phyloP scores from a whole-genome alignment of 805 yeast species.

The Nematodospora valgi region DNA sequence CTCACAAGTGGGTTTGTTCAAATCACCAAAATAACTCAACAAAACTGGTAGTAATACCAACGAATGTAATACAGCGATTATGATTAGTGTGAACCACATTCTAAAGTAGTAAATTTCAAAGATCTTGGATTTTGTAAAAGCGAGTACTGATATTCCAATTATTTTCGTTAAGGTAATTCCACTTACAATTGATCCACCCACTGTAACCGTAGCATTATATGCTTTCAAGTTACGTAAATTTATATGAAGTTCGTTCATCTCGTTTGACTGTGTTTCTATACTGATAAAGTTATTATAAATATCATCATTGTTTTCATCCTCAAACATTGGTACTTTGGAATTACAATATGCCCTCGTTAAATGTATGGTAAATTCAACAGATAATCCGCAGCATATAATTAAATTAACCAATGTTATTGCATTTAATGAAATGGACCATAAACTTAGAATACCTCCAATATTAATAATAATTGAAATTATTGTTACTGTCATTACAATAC shows the following conservation, averaged over 20 bases:
- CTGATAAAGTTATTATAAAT: slow-evolving; percentile 16
- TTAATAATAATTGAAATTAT: slow-evolving; percentile 64
- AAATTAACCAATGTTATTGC: slow-evolving; percentile 89
- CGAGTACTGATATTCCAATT: slow-evolving; percentile 82
- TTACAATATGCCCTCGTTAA: slow-evolving; percentile 73
- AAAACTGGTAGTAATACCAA: slow-evolving; percentile 75
- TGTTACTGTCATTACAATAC: slow-evolving; percentile 53
- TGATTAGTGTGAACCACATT: slow-evolving; percentile 85
- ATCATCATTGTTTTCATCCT: slow-evolving; percentile 13
- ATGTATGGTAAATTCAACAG: slow-evolving; percentile 91
- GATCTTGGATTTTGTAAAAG: slow-evolving; percentile 82
- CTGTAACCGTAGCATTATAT: slow-evolving; percentile 60
- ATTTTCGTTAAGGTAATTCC: slow-evolving; percentile 90
- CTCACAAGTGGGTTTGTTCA: slow-evolving; percentile 6
- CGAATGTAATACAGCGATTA: slow-evolving; percentile 76
- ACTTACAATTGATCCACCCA: slow-evolving; percentile 88
- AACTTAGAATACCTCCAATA: slow-evolving; percentile 76
- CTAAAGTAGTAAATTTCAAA: slow-evolving; percentile 90
- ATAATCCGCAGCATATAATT: slow-evolving; percentile 87
- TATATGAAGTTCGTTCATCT: slow-evolving; percentile 1
- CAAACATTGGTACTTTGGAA: slow-evolving; percentile 28
- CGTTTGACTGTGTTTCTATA: slow-evolving; percentile 1
- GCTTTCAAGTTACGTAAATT: slow-evolving; percentile 27
- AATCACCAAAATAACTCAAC: slow-evolving; percentile 43
- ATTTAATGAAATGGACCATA: slow-evolving; percentile 74